Evolutionary conservation across 2,329 filamentous ascomycete species (phyloP).

Genomic region (Calonectria montana): DNA sequence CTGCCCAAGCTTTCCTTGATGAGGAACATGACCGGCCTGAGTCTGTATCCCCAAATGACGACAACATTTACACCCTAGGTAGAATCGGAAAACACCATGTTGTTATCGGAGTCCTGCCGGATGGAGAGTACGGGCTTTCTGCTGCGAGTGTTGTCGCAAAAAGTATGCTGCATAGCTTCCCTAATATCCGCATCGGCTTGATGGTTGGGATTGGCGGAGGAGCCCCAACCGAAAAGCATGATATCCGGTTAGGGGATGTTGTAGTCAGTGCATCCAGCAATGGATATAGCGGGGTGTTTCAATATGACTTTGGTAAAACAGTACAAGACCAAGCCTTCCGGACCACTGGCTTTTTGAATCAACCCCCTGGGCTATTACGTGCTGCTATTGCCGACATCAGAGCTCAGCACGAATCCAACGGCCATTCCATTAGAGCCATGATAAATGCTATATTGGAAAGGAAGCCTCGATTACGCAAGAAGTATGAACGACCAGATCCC

Average conservation of each 20-base stretch:
- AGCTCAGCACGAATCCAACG: not conserved
- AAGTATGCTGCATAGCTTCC: not conserved
- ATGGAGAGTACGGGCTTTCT: not conserved
- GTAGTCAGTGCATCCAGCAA: not conserved
- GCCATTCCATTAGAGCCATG: not conserved
- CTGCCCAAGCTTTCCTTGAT: too few relatives aligned
- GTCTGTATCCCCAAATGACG: too few relatives aligned
- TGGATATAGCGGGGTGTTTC: too few relatives aligned
- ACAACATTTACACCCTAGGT: not conserved
- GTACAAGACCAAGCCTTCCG: not conserved
- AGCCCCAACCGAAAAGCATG: not conserved
- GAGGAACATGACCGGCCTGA: too few relatives aligned
- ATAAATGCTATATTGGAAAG: not conserved
- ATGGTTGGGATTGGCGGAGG: not conserved
- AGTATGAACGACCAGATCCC: not conserved
- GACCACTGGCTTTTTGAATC: not conserved
- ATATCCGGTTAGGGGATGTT: not conserved
- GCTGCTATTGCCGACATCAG: not conserved
- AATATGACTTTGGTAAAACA: not conserved
- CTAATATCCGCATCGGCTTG: not conserved
- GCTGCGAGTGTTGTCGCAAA: not conserved
- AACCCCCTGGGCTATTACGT: not conserved
- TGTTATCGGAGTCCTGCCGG: not conserved
- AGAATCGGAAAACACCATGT: not conserved
- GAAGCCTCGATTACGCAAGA: not conserved